A percentile compares a stretch with the other conserved stretches of the same genome.
Evolutionary conservation across 768 basidiomycete species (phyloP).

Genomic region (Tulasnella sp.): DNA sequence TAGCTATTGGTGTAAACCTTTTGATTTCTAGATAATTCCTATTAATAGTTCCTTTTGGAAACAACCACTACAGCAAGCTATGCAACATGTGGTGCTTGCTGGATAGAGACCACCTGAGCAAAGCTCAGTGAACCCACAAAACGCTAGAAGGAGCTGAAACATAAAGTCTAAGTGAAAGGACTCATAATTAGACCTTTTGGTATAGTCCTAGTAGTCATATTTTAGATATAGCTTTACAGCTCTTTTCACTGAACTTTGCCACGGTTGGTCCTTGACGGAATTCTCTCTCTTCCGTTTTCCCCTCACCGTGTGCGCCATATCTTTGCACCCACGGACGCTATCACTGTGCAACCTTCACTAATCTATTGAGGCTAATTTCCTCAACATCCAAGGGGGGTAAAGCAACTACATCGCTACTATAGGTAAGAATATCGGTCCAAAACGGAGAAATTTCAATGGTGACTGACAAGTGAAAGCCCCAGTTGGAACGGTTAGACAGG

Average conservation of each 20-base stretch:
- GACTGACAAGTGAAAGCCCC: neutral
- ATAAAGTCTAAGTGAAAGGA: neutral
- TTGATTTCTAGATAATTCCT: too few species aligned
- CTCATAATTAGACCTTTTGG: neutral
- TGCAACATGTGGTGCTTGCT: too few species aligned
- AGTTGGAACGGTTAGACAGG: too few species aligned
- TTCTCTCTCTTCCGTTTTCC: neutral
- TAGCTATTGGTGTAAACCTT: too few species aligned
- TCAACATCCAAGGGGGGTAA: neutral
- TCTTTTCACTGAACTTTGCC: conserved; percentile 15
- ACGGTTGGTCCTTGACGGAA: neutral
- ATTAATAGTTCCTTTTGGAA: too few species aligned
- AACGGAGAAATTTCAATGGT: neutral
- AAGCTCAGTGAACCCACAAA: neutral
- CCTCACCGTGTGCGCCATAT: neutral
- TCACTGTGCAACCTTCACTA: neutral
- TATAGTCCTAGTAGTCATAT: too few species aligned
- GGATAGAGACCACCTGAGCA: too few species aligned
- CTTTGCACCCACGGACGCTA: neutral
- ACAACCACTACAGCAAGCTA: too few species aligned
- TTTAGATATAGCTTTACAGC: conserved; percentile 24
- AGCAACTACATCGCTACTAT: neutral
- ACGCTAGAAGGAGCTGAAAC: neutral
- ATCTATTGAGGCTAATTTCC: neutral
- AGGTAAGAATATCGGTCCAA: neutral